phyloP scores from a whole-genome alignment of 176 grass and related monocot genomes.

The Juncus inflexus region DNA sequence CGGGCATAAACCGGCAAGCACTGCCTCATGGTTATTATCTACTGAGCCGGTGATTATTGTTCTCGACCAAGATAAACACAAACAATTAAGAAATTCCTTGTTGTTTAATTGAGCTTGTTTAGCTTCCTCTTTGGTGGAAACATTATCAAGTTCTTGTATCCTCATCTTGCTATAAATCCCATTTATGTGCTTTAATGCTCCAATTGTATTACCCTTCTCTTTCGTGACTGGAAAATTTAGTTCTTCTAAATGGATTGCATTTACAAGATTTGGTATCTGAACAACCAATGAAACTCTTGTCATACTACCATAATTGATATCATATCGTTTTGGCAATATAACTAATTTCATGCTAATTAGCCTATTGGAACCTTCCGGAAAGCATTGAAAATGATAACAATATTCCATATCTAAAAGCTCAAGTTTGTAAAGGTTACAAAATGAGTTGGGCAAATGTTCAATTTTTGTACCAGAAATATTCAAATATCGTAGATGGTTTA shows the following conservation, averaged over 20 bases:
- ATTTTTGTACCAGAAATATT: constrained; percentile 15
- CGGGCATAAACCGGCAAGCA: constrained; percentile 22
- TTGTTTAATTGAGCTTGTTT: constrained; percentile 2
- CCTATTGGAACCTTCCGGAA: not conserved
- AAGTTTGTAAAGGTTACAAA: constrained; percentile 25
- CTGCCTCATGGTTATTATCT: not conserved
- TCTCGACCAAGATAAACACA: not conserved
- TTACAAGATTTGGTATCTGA: constrained; percentile 13
- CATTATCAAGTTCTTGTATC: not conserved
- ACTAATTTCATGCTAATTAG: constrained; percentile 13
- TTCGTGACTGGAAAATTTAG: not conserved
- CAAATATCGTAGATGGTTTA: constrained; percentile 17
- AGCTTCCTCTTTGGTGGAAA: constrained; percentile 1
- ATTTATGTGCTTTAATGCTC: not conserved
- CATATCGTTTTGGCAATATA: not conserved
- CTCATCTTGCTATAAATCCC: not conserved
- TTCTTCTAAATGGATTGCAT: not conserved
- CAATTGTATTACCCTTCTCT: not conserved
- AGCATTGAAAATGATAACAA: constrained; percentile 13
- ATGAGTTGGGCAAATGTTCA: constrained; percentile 7
- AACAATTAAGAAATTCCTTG: constrained; percentile 3
- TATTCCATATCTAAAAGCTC: not conserved
- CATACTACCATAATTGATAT: too few species aligned
- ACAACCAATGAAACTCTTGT: constrained; percentile 9
- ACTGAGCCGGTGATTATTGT: too few species aligned